Base-by-base conservation (phyloP, 345 rosid genomes). In the Camelina hispida region DNA sequence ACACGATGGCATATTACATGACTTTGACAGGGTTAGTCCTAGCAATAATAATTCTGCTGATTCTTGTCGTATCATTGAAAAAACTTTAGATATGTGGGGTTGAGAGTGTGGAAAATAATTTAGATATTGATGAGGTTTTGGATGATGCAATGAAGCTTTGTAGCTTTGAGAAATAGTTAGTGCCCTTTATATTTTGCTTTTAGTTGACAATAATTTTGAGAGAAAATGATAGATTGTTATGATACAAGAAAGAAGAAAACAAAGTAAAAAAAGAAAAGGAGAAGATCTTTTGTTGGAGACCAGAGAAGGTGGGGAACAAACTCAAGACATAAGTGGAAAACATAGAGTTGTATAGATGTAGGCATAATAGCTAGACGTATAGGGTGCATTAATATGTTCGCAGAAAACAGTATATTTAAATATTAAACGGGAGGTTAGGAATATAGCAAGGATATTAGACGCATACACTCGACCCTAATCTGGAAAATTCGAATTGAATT, bases 221-320 rank as follows among this genome's bases (percentile, higher is more conserved):
- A 54, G 46, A 65, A 47, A 37, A 64, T 43, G 30, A 70, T 47
- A 57, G 51, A 77, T 44, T 43, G 62, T 14, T 76, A 51, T 43
- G 11, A 62, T 71, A 71, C 37, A 64, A 64, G 46, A 62, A 69
- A 54, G 16, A 34, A 69, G 68, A 46, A 62, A 35, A 56, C 42
- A 28, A 7, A 42, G 53, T 14, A 50, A 38, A 16, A 16, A 32
- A 17, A 48, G 9, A 51, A 71, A 71, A 57, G 77, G 68, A 71
- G 72, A 58, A 60, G 77, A 59, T 32, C 77, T 78, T 78, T 78
- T 78, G 63, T 72, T 78, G 81, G 81, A 78, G 81, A 78, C 77
- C 81, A 78, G 43, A 78, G 73, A 78, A 78, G 81, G 69, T 78
- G 81, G 81, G 81, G 81, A 78, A 78, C 81, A 78, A 68, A 77